phyloP scores from a whole-genome alignment of 805 yeast genomes.

The Lipomyces mesembrius region DNA sequence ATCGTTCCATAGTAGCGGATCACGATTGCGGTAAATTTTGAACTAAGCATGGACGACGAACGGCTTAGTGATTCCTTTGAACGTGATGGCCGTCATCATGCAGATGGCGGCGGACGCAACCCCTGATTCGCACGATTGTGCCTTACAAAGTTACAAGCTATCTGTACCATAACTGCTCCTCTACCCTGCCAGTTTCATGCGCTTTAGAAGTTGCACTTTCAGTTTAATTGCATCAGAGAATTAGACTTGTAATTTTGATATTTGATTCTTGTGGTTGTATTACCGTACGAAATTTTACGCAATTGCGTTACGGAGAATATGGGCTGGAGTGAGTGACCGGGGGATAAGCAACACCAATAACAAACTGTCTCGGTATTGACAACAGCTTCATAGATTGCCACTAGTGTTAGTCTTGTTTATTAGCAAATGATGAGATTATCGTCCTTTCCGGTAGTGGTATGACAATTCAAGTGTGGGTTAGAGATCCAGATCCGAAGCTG shows the following conservation, averaged over 20 bases:
- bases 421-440: background rate
- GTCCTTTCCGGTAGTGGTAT: background rate
- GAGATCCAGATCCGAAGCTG: background rate
- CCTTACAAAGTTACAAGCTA: too few species aligned
- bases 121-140: too few species aligned
- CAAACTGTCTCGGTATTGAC: background rate
- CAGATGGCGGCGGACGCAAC: too few species aligned
- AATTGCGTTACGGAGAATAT: background rate
- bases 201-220: background rate
- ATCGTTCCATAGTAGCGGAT: too few species aligned
- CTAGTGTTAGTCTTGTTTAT: background rate
- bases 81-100: constrained; percentile 41
- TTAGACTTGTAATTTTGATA: background rate
- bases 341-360: background rate
- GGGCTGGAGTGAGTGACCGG: background rate
- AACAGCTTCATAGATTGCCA: background rate
- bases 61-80: constrained; percentile 47
- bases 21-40: too few species aligned
- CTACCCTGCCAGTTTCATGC: background rate
- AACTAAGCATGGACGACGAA: too few species aligned
- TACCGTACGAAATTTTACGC: background rate
- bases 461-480: background rate
- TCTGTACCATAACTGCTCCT: too few species aligned
- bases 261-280: background rate
- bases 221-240: background rate